Conservation (phyloP, 352 stramenopile species). For the Blastocystis hominis region DNA sequence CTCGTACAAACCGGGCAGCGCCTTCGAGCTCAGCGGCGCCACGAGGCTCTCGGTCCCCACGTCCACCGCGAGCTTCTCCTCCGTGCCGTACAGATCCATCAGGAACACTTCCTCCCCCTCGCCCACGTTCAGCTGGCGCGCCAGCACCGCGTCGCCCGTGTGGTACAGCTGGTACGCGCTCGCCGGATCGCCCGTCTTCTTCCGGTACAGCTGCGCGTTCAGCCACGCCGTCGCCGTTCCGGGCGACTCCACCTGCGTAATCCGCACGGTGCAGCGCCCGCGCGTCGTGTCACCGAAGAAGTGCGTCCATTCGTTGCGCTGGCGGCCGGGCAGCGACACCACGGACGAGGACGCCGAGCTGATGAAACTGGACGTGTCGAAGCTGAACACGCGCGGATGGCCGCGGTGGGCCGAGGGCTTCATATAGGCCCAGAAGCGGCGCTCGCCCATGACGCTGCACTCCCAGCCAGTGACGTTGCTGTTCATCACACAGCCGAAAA, state of each 20-base stretch:
- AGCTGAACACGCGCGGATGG: constrained; percentile 24
- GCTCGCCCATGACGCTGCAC: constrained; percentile 5
- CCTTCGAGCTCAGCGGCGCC: background rate
- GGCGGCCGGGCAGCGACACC: background rate
- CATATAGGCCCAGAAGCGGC: constrained; percentile 53
- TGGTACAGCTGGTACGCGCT: background rate
- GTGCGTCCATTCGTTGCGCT: background rate
- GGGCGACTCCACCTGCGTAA: background rate
- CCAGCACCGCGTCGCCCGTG: background rate
- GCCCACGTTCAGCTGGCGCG: background rate
- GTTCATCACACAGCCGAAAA: constrained; percentile 43
- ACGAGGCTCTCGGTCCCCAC: background rate
- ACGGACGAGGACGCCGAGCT: background rate
- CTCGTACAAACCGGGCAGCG: constrained; percentile 24
- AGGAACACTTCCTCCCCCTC: background rate
- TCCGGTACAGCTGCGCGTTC: background rate
- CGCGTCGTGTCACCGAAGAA: constrained; percentile 5
- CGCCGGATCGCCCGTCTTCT: background rate
- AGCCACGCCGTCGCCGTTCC: background rate
- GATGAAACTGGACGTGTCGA: background rate
- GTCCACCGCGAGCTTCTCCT: background rate
- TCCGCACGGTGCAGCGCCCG: background rate
- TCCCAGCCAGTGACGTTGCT: background rate
- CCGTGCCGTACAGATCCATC: constrained; percentile 8
- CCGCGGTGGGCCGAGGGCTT: constrained; percentile 21